These are phyloP conservation scores for Mucor racemosus DNA, from an alignment of 371 early-diverging fungal genomes.

Conservation along the genomic window DNA sequence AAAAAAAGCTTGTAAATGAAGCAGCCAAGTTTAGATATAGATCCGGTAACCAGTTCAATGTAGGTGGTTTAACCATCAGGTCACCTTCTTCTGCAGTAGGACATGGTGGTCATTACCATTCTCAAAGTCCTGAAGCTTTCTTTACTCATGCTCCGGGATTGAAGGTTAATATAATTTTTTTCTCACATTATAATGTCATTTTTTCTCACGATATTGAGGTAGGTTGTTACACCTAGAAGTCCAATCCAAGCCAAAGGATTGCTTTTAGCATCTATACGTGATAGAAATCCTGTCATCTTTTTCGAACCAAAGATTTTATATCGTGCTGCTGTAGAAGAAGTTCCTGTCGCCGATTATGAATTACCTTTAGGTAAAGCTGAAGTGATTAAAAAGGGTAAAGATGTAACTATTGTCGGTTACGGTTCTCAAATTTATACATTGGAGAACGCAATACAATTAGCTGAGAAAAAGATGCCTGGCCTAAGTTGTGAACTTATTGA, in stretches of 20 bases:
- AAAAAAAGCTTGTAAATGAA: slow-evolving; percentile 88
- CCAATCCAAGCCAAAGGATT: slow-evolving; percentile 98
- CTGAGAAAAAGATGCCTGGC: slow-evolving; percentile 89
- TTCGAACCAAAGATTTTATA: slow-evolving; percentile 98
- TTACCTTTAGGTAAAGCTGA: slow-evolving; percentile 96
- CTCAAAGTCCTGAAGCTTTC: slow-evolving; percentile 94
- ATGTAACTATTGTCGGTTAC: slow-evolving; percentile 93
- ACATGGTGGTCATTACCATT: slow-evolving; percentile 97
- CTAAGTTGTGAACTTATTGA: slow-evolving; percentile 95
- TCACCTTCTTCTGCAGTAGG: slow-evolving; percentile 96
- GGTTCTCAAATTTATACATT: slow-evolving; percentile 94
- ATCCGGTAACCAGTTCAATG: slow-evolving; percentile 91
- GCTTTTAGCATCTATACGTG: slow-evolving; percentile 89
- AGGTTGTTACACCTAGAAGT: slow-evolving; percentile 90
- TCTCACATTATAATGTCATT: slow-evolving; percentile 22
- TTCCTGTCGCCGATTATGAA: slow-evolving; percentile 92
- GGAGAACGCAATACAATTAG: slow-evolving; percentile 89
- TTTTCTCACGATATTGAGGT: slow-evolving; percentile 17
- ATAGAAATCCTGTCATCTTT: slow-evolving; percentile 94
- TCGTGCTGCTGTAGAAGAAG: slow-evolving; percentile 95
- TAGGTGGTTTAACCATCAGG: slow-evolving; percentile 92
- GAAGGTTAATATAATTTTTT: slow-evolving; percentile 53
- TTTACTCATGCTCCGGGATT: slow-evolving; percentile 97
- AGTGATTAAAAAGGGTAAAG: slow-evolving; percentile 85
- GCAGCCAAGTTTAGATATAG: slow-evolving; percentile 98